phyloP scores from a whole-genome alignment of 257 asterid species.

The Linaria vulgaris region DNA sequence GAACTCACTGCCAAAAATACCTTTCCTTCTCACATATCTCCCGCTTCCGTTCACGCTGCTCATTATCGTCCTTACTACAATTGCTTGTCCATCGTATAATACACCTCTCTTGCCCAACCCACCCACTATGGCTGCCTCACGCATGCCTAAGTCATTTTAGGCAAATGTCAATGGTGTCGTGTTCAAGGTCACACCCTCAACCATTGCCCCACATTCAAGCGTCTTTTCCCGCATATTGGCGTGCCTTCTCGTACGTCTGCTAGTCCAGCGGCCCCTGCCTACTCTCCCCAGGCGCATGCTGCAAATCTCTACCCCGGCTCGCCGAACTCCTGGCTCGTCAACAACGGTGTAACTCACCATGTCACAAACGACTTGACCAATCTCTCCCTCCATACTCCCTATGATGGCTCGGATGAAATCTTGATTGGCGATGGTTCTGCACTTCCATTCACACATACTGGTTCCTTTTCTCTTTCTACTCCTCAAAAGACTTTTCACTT shows the following conservation, averaged over 20 bases:
- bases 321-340: constrained; percentile 1
- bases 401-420: constrained; percentile 15
- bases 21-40: neutral
- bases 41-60: neutral
- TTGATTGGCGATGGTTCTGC: neutral
- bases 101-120: neutral
- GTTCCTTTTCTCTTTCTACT: no score
- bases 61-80: neutral
- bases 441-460: no score
- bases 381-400: neutral
- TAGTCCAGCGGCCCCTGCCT: neutral
- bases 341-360: constrained; percentile 18
- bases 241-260: neutral
- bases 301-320: neutral
- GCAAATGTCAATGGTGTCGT: neutral
- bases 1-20: no score
- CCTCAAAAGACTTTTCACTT: no score
- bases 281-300: neutral
- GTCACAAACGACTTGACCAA: neutral
- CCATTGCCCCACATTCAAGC: neutral
- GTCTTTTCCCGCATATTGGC: neutral
- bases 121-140: neutral
- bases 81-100: neutral
- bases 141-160: neutral
- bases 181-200: constrained; percentile 1